Base-by-base conservation (phyloP, 305 asterid genomes). In the Fraxinus ornus region DNA sequence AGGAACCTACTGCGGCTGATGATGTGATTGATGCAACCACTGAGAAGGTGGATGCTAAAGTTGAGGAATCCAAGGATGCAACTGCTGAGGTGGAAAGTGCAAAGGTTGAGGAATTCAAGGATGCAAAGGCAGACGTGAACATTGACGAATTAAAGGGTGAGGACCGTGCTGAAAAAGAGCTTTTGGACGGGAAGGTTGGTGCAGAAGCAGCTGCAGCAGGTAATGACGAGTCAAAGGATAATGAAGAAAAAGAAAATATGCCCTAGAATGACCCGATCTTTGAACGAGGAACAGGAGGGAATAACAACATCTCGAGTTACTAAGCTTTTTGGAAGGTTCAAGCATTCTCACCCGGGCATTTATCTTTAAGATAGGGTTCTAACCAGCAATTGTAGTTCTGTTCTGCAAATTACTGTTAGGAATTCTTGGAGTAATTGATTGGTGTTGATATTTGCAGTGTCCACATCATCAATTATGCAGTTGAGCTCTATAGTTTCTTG, bases 361-460 rank as follows among this genome's bases (percentile, higher is more conserved):
- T 33, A 4, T 78, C 8, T 17, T 78, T 12, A 35, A 19, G 76
- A 41, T 85, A 83, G 88, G 68, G 84, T 66, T 73, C 88, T 87
- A 86, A 85, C 90, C 57, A 24, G 68, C 55, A 49, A 77, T 75
- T 80, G 85, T 88, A 86, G 76, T 47, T 78, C 80, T 77, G 84
- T 80, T 79, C 85, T 84, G 82, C 85, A 85, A 83, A 80, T 75
- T 83, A 85, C 88, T 75, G 73, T 62, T 85, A 86, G 86, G 81
- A 79, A 73, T 88, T 83, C 88, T 83, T 86, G 83, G 78, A 86
- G 86, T 80, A 83, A 81, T 86, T 83, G 79, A 86, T 66, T 37
- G 39, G 33, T 47, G 21, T 70, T 81, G 49, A 78, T 80, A 81
- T 85, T 82, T 82, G 78, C 5, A 73, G 71, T 79, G 72, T 41